phyloP scores from a whole-genome alignment of 2,329 filamentous ascomycete genomes.

The Ramichloridium luteum region DNA sequence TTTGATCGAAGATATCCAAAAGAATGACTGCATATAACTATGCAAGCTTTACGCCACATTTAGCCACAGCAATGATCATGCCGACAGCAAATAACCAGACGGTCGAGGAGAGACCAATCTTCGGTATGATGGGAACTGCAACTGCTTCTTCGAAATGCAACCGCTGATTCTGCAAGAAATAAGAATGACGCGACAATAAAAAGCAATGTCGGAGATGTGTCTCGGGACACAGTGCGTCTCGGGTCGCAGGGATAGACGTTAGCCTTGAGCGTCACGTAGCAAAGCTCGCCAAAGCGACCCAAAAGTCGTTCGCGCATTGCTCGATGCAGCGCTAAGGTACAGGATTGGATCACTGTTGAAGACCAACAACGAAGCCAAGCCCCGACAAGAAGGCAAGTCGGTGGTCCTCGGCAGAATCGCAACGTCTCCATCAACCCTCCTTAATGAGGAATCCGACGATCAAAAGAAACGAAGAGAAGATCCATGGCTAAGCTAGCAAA shows the following conservation, averaged over 20 bases:
- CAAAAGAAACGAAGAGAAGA: too few relatives aligned
- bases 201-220: background rate
- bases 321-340: slow-evolving; percentile 21
- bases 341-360: slow-evolving; percentile 3
- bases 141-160: background rate
- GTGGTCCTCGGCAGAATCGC: slow-evolving; percentile 8
- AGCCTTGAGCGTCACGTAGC: slow-evolving; percentile 15
- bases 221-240: background rate
- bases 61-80: background rate
- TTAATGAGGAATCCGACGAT: too few relatives aligned
- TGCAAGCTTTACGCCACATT: background rate
- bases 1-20: background rate
- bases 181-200: background rate
- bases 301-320: slow-evolving; percentile 16
- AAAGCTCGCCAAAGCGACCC: slow-evolving; percentile 18
- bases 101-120: background rate
- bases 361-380: slow-evolving; percentile 5
- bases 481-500: too few relatives aligned
- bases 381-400: slow-evolving; percentile 4
- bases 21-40: background rate
- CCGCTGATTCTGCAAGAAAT: slow-evolving; percentile 1
- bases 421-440: too few relatives aligned
- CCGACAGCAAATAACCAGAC: background rate
- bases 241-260: slow-evolving; percentile 1
- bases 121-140: background rate